These are phyloP conservation scores for Leptoxyphium fumago DNA, from an alignment of 2,329 filamentous ascomycete genomes.

Conservation along the genomic window DNA sequence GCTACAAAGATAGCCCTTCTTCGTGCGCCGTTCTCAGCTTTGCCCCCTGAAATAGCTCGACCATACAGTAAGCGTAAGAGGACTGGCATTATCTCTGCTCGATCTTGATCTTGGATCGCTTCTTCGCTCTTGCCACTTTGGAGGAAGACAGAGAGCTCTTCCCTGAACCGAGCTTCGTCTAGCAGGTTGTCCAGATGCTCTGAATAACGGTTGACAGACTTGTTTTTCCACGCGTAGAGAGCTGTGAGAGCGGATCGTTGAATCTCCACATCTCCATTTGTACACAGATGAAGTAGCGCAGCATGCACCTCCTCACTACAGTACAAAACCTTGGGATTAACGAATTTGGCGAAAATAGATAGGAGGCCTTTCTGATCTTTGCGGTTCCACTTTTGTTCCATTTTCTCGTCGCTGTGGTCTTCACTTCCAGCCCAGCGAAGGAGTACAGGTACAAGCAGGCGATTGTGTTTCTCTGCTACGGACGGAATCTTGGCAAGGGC, in stretches of 20 bases:
- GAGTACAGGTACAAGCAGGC: slow-evolving; percentile 71
- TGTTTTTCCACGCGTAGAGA: slow-evolving; percentile 77
- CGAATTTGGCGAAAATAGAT: slow-evolving; percentile 66
- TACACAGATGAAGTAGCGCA: slow-evolving; percentile 58
- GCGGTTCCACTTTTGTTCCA: slow-evolving; percentile 43
- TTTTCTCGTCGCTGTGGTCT: slow-evolving; percentile 2
- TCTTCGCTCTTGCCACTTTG: slow-evolving; percentile 47
- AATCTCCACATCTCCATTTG: slow-evolving; percentile 79
- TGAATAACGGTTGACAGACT: slow-evolving; percentile 60
- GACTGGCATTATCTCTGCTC: slow-evolving; percentile 63
- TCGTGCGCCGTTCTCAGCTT: slow-evolving; percentile 66
- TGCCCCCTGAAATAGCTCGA: slow-evolving; percentile 66
- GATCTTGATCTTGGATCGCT: slow-evolving; percentile 59
- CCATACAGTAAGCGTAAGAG: slow-evolving; percentile 80
- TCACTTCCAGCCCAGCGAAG: slow-evolving; percentile 54
- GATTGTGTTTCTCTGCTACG: slow-evolving; percentile 74
- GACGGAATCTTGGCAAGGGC: slow-evolving; percentile 59
- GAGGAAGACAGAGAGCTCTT: slow-evolving; percentile 82
- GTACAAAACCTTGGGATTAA: slow-evolving; percentile 74
- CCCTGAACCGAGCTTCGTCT: slow-evolving; percentile 82
- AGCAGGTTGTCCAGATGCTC: slow-evolving; percentile 76
- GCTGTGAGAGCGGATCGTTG: slow-evolving; percentile 76
- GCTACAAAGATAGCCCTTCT: slow-evolving; percentile 61
- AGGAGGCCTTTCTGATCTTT: slow-evolving; percentile 76
- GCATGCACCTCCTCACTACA: slow-evolving; percentile 61